Conservation (phyloP, 164 flowering plant genomes). For the Pachysandra terminalis region DNA sequence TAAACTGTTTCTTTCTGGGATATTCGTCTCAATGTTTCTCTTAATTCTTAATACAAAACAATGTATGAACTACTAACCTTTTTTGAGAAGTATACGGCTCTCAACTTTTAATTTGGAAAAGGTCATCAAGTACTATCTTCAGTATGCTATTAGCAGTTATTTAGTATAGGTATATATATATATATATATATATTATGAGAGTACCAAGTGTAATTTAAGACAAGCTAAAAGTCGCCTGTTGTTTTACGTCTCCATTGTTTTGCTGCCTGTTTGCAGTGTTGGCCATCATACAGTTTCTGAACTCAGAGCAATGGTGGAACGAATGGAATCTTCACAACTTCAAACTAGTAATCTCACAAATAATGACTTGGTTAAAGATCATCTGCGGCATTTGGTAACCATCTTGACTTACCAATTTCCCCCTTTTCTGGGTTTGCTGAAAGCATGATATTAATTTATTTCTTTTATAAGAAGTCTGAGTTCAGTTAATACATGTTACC, state of each 20-base stretch:
- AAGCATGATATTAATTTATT: too few relatives aligned
- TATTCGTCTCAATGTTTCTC: not conserved
- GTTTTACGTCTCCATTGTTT: not conserved
- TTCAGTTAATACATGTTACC: not conserved
- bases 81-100: too few relatives aligned
- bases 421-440: not conserved
- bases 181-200: too few relatives aligned
- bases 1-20: not conserved
- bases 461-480: too few relatives aligned
- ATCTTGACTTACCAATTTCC: not conserved
- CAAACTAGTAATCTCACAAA: slow-evolving; percentile 65
- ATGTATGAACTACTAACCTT: not conserved
- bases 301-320: slow-evolving; percentile 61
- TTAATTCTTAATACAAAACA: not conserved
- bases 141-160: too few relatives aligned
- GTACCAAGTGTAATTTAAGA: too few relatives aligned
- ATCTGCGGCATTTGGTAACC: slow-evolving; percentile 83
- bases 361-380: slow-evolving; percentile 94
- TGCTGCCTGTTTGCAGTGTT: slow-evolving; percentile 57
- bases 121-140: too few relatives aligned
- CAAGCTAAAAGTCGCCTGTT: too few relatives aligned
- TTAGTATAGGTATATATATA: too few relatives aligned
- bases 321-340: slow-evolving; percentile 71
- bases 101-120: too few relatives aligned
- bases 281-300: slow-evolving; percentile 74